phyloP scores from a whole-genome alignment of 768 basidiomycete genomes.

The Crepidotus variabilis region DNA sequence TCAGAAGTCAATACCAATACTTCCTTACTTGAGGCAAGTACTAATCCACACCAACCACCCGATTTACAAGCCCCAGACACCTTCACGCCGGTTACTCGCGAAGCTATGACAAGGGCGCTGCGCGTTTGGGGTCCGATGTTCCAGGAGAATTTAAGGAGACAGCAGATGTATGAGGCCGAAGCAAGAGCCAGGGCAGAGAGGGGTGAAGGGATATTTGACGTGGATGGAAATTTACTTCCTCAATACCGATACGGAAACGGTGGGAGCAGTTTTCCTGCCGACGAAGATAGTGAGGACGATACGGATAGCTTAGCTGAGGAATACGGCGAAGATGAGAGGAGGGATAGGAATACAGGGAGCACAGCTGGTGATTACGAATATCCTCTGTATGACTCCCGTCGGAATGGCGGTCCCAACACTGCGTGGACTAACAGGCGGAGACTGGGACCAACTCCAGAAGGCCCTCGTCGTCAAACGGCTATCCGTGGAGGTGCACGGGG shows the following conservation, averaged over 20 bases:
- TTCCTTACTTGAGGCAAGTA: neutral
- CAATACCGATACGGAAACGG: neutral
- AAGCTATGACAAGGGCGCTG: neutral
- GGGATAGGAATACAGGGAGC: slow-evolving; percentile 24
- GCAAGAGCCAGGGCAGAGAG: slow-evolving; percentile 1
- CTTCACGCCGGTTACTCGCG: neutral
- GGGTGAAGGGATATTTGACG: neutral
- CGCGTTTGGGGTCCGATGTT: neutral
- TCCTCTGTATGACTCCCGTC: slow-evolving; percentile 4
- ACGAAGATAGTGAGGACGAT: slow-evolving; percentile 12
- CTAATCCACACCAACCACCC: neutral
- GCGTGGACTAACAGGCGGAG: neutral
- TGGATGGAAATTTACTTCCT: neutral
- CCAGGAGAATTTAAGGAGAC: slow-evolving; percentile 13
- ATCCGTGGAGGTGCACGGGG: too few species aligned
- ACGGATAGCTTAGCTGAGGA: slow-evolving; percentile 10
- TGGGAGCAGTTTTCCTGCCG: slow-evolving; percentile 2
- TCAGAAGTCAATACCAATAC: too few species aligned
- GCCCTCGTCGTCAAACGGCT: too few species aligned
- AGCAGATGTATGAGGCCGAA: slow-evolving; percentile 1
- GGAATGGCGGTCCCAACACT: neutral
- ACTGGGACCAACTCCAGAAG: too few species aligned
- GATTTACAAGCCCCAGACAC: neutral
- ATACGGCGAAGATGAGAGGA: slow-evolving; percentile 9
- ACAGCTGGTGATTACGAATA: slow-evolving; percentile 27